phyloP scores from a whole-genome alignment of 2,329 filamentous ascomycete species.

The Epicoccum sorghinum region DNA sequence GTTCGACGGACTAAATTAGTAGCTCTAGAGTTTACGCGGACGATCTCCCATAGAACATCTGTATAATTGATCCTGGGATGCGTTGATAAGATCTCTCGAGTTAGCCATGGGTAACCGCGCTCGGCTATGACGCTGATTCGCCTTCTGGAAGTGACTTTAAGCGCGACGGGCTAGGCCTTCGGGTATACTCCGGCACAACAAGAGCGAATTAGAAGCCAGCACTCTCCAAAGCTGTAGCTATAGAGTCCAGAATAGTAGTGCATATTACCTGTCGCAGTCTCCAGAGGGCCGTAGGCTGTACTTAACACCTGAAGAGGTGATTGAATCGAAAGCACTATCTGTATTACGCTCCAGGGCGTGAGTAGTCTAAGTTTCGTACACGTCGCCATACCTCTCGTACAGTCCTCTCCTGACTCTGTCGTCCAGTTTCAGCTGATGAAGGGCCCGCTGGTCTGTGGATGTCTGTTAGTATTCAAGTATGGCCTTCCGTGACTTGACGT shows the following conservation, averaged over 20 bases:
- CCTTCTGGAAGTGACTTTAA: conserved; percentile 19
- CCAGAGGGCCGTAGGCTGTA: background rate
- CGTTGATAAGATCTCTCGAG: conserved; percentile 15
- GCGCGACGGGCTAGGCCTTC: conserved; percentile 4
- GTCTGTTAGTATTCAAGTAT: background rate
- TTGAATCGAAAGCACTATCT: conserved; percentile 34
- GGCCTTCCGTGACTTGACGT: conserved; percentile 21
- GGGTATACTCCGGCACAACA: background rate
- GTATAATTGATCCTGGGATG: conserved; percentile 8
- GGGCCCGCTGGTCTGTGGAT: conserved; percentile 66
- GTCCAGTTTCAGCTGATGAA: conserved; percentile 65
- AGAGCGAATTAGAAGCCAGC: too few species aligned
- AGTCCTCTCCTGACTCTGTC: conserved; percentile 71
- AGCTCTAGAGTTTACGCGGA: conserved; percentile 17
- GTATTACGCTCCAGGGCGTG: conserved; percentile 63
- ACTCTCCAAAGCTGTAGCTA: too few species aligned
- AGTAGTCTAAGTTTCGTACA: conserved; percentile 70
- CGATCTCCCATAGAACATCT: conserved; percentile 5
- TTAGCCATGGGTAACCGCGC: conserved; percentile 15
- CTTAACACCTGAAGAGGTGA: conserved; percentile 6
- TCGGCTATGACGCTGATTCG: conserved; percentile 17
- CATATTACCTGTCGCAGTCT: background rate
- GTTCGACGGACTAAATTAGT: background rate
- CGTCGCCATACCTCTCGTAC: conserved; percentile 76
- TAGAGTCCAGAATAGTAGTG: background rate